These are phyloP conservation scores for Colletotrichum acutatum DNA, from an alignment of 2,329 filamentous ascomycete species.

Conservation along the genomic window DNA sequence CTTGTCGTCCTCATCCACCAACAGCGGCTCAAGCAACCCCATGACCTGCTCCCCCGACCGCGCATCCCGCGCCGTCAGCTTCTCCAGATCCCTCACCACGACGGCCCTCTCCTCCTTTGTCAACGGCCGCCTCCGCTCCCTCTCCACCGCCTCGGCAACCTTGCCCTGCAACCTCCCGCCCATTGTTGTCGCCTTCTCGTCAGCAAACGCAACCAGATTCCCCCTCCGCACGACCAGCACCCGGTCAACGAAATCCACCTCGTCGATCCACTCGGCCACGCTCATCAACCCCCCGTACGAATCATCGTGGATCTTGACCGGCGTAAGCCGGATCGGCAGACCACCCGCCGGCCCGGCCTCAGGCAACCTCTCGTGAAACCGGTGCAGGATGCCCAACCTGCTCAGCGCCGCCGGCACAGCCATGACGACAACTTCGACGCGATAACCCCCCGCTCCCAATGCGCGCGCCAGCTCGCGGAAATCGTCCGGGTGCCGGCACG, in stretches of 20 bases:
- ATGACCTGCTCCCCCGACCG: constrained; percentile 40
- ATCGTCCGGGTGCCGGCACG: constrained; percentile 56
- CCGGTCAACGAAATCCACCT: constrained; percentile 43
- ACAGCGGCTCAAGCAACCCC: constrained; percentile 40
- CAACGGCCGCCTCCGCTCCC: constrained; percentile 43
- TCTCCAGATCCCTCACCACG: constrained; percentile 41
- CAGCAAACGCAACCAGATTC: constrained; percentile 47
- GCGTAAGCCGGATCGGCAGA: constrained; percentile 55
- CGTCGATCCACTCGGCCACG: constrained; percentile 52
- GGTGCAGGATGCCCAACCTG: constrained; percentile 53
- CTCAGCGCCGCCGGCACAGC: constrained; percentile 55
- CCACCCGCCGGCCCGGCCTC: constrained; percentile 46
- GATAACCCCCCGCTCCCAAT: constrained; percentile 49
- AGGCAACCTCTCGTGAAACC: constrained; percentile 49
- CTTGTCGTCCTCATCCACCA: constrained; percentile 12
- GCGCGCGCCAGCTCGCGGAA: constrained; percentile 48
- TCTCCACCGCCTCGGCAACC: constrained; percentile 39
- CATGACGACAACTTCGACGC: constrained; percentile 52
- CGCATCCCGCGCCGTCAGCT: constrained; percentile 39
- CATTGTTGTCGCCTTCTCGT: background rate
- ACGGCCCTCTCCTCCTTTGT: constrained; percentile 40
- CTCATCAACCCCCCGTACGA: constrained; percentile 52
- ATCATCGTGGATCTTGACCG: constrained; percentile 56
- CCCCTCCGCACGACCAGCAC: constrained; percentile 53
- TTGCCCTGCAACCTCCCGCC: constrained; percentile 15